phyloP scores from a whole-genome alignment of 2,329 filamentous ascomycete genomes.

The Trichoderma cornu-damae region DNA sequence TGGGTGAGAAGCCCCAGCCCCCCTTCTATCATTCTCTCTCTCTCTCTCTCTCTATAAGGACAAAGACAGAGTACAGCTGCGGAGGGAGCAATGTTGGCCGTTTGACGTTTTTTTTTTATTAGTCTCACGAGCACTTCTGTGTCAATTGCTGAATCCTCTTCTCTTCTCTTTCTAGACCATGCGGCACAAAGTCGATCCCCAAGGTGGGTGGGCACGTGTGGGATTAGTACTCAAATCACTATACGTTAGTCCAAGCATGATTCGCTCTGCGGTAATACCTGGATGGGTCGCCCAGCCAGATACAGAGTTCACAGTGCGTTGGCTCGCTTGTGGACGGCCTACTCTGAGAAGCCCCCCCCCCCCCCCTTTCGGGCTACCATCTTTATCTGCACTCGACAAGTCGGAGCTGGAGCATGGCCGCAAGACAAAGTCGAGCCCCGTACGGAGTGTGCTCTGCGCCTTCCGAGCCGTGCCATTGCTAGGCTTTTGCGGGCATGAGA shows the following conservation, averaged over 20 bases:
- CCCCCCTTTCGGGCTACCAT: too few relatives aligned
- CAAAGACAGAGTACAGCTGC: background rate
- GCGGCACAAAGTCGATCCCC: background rate
- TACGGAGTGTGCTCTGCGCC: background rate
- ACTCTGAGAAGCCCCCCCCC: too few relatives aligned
- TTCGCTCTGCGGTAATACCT: conserved; percentile 3
- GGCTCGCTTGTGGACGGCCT: background rate
- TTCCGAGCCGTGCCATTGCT: conserved; percentile 14
- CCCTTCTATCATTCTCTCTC: background rate
- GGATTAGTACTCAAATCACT: background rate
- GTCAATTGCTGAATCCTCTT: background rate
- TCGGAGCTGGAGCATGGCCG: background rate
- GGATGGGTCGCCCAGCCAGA: background rate
- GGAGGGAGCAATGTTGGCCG: background rate
- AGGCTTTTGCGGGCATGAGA: background rate
- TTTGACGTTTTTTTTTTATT: background rate
- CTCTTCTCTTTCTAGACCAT: background rate
- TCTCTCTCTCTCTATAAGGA: background rate
- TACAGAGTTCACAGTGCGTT: conserved; percentile 9
- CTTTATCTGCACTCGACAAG: too few relatives aligned
- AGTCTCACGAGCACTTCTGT: background rate
- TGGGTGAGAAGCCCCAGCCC: background rate
- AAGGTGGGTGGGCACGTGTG: conserved; percentile 4
- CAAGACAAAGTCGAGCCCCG: background rate
- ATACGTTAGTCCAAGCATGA: background rate